These are phyloP conservation scores for Cystobasidiaceae sp. DNA, from an alignment of 1,284 basidiomycete genomes.

Conservation along the genomic window DNA sequence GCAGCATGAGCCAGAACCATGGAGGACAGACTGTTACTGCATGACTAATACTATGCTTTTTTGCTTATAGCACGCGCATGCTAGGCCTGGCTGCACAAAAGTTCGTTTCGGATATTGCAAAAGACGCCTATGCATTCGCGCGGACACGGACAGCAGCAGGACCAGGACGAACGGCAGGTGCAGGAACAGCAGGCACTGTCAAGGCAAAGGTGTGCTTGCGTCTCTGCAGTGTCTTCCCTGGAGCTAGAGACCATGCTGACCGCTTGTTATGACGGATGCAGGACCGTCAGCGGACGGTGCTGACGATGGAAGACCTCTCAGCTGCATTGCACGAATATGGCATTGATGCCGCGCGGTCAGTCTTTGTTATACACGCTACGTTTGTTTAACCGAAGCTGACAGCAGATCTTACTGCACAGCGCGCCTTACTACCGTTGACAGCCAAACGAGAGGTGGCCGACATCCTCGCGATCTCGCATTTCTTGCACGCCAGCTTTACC, in stretches of 20 bases:
- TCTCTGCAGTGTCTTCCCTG: neutral
- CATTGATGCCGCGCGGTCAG: slow-evolving; percentile 64
- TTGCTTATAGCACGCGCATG: slow-evolving; percentile 68
- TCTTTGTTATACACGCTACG: neutral
- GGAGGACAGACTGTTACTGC: slow-evolving; percentile 5
- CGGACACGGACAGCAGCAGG: slow-evolving; percentile 68
- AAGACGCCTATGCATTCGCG: slow-evolving; percentile 96
- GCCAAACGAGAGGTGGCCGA: no score
- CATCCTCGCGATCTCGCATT: no score
- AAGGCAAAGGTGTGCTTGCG: slow-evolving; percentile 29
- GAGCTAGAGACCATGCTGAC: neutral
- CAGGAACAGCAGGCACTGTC: neutral
- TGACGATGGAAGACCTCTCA: slow-evolving; percentile 96
- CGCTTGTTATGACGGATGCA: slow-evolving; percentile 24
- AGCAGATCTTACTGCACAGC: neutral
- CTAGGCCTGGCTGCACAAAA: slow-evolving; percentile 95
- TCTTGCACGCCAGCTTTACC: no score
- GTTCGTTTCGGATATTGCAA: slow-evolving; percentile 93
- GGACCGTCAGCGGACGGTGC: slow-evolving; percentile 61
- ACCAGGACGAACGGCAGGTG: slow-evolving; percentile 44
- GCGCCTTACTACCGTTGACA: slow-evolving; percentile 32
- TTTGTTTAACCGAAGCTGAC: neutral
- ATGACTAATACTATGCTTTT: neutral
- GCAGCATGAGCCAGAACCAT: neutral
- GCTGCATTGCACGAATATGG: slow-evolving; percentile 91